Evolutionary conservation across 108 stramenopile genomes (phyloP), one percentile per base, ranked within the genome.

Genomic region (Fragilariopsis cylindrus): DNA sequence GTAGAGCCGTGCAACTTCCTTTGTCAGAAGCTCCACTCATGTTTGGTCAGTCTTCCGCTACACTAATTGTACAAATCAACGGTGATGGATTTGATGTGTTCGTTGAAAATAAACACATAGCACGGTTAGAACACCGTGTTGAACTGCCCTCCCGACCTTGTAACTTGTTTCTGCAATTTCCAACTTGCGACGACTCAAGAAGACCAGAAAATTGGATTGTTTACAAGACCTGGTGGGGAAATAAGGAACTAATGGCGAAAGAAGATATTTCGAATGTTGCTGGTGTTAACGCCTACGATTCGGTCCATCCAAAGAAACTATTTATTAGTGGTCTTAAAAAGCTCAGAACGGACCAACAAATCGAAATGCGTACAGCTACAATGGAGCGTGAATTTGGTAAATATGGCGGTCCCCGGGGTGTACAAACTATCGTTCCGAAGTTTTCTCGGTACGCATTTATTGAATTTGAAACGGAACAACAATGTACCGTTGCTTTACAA

Each of bases 201-300:
- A 88, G 80, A 50, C 88, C 85, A 4, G 94, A 95, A 63, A 84
- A 84, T 65, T 95, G 94, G 94, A 80, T 64, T 5, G 87, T 92
- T 41, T 91, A 88, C 79, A 82, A 84, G 60, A 87, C 91, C n/a
- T 92, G 91, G 91, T 92, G 91, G 91, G 91, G 91, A 45, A 78
- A 85, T 50, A 88, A 90, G 62, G 63, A 72, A 16, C 60, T 67
- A 57, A 87, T 92, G 89, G 86, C 84, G n/a, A 71, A 68, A 40
- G 72, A 62, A 44, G 81, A 85, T 48, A 53, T 92, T 13, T 48
- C 77, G 46, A 69, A 69, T 9, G 69, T 92, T 53, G 73, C 85
- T 4, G 91, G 91, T 57, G 86, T 86, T 67, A 87, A 92, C 62
- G 67, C 79, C n/a, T 80, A 74, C 78, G 88, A 79, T 63, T 65